Evolutionary conservation across 2,329 filamentous ascomycete species (phyloP), one percentile per base, ranked within the genome.

Genomic region (Aspergillus sp.): DNA sequence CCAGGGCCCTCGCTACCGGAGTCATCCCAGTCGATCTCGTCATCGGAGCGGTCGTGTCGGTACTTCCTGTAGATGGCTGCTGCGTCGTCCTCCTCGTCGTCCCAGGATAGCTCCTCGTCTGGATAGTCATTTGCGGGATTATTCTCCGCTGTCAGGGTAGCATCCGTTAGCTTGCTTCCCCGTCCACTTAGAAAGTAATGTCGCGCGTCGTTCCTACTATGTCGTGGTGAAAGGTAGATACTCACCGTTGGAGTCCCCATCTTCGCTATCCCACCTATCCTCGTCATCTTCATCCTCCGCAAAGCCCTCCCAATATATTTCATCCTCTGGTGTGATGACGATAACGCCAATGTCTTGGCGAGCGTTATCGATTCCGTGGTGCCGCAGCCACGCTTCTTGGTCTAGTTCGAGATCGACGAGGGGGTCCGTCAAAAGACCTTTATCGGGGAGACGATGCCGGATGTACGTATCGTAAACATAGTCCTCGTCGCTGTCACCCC

Each of bases 391-490:
- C 33, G 61, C 59, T 50, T 63, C 61, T 43, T 71, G 64, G 55
- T 68, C 66, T 11, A 60, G 58, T 53, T 71, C 66, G 3, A 66
- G 52, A 43, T 70, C 68, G 15, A 64, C 65, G n/a, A 73, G 58
- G 0, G 74, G 71, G 58, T 78, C 74, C 14, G 66, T 74, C 56
- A 73, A 58, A 46, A 71, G 62, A 9, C 70, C 66, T 17, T 63
- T 58, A n/a, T 71, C 68, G 2, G 72, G 67, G 17, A 77, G 60
- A n/a, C 70, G 73, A 17, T 80, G 75, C 2, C 84, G 82, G 43
- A 86, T 74, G 68, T 86, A 87, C 9, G 82, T 85, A 64, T 87
- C 85, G 69, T 85, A 86, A 56, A 87, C 82, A 67, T 84, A 87
- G 45, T 84, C 82, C 21, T 68, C 73, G n/a, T 80, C 79, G 19